Conservation (phyloP, 2,329 filamentous ascomycete genomes). For the Colletotrichum sp. region DNA sequence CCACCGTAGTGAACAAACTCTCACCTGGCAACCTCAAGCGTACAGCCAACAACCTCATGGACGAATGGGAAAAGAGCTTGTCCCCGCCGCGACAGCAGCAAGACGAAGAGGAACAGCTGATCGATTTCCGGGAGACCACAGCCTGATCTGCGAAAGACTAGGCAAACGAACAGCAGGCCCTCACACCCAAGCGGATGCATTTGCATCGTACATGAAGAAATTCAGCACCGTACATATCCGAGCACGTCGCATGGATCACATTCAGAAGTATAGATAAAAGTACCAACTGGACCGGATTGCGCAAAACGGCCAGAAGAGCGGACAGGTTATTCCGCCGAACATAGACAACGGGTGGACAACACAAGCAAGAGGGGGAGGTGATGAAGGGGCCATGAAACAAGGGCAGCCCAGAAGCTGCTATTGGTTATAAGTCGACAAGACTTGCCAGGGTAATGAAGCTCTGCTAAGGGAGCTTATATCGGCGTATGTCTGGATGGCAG, state of each 20-base stretch:
- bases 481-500: constrained; percentile 13
- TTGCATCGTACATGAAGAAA: not conserved
- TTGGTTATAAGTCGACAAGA: not conserved
- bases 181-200: not conserved
- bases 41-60: constrained; percentile 85
- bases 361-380: not conserved
- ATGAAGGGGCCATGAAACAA: not conserved
- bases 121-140: constrained; percentile 19
- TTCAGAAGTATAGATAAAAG: constrained; percentile 16
- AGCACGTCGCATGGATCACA: not conserved
- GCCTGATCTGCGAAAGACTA: not conserved
- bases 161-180: not conserved
- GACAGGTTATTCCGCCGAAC: constrained; percentile 3
- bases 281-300: not conserved
- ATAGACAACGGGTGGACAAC: not conserved
- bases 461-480: not conserved
- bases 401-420: not conserved
- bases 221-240: not conserved
- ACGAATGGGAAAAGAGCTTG: constrained; percentile 86
- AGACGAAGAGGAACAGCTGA: constrained; percentile 9
- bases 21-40: constrained; percentile 79
- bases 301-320: constrained; percentile 9
- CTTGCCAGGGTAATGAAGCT: not conserved
- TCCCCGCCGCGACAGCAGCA: constrained; percentile 48
- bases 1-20: constrained; percentile 74